Evolutionary conservation across 495 filamentous ascomycete species (phyloP), one percentile per base, ranked within the genome.

Genomic region (Filosporella fistucella): DNA sequence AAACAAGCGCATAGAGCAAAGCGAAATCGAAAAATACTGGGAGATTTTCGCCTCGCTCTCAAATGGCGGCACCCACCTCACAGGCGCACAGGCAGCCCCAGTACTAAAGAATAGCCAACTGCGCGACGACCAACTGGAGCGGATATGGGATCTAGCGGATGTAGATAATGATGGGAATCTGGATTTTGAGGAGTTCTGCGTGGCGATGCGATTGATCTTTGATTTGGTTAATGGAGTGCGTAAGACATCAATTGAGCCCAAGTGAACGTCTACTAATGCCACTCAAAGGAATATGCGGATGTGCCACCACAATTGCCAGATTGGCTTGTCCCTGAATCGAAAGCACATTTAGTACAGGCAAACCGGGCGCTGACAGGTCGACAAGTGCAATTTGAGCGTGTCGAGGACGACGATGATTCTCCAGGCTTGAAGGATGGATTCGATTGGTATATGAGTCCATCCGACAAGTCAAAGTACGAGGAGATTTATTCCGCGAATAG

Each of bases 101-200:
- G 88, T 97, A 42, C 85, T 98, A 65, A 94, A 95, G 72, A 97
- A 98, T 78, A 89, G 83, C 57, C 87, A 88, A 22, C 77, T 98
- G 51, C 80, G 84, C 45, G 90, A 97, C 72, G 89, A 94, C 50
- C 89, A 98, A 69, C 83, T 98, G 8, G 94, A 96, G 66, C 82
- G 85, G 62, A 87, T 98, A 54, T 98, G 93, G 93, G 93, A 98
- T 65, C 78, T 98, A 48, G 87, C 93, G 42, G 93, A 98, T 64
- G 88, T 98, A 42, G 93, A 98, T 63, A 87, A 85, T 54, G 93
- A 98, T 69, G 93, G 93, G 29, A 94, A 90, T 63, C 68, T 98
- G 25, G 93, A 98, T 69, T 98, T 98, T 70, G 93, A 97, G 68
- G 93, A 98, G 70, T 98, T 98, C 64, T 98, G 93, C 62, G 93